Evolutionary conservation across 768 basidiomycete species (phyloP).

Genomic region (Tylopilus cervinicoccineus): DNA sequence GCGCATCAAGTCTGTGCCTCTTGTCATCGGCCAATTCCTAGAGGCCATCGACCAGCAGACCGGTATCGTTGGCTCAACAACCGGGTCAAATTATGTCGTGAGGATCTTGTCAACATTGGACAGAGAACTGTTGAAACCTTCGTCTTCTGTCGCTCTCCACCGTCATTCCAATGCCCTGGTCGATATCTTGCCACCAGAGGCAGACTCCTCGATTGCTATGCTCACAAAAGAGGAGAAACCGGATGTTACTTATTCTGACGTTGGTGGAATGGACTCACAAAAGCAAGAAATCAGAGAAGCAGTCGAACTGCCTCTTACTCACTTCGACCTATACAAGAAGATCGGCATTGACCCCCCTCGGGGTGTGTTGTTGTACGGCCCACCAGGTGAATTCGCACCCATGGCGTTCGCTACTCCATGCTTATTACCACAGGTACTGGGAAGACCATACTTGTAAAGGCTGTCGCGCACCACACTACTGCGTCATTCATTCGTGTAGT

Average conservation of each 20-base stretch:
- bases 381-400: constrained; percentile 61
- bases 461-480: constrained; percentile 97
- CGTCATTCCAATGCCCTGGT: constrained; percentile 98
- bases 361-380: constrained; percentile 94
- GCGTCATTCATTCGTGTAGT: constrained; percentile 98
- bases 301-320: constrained; percentile 92
- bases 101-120: constrained; percentile 96
- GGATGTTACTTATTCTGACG: constrained; percentile 88
- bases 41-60: constrained; percentile 98
- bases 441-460: constrained; percentile 99
- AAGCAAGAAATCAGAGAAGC: constrained; percentile 99
- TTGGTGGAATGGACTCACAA: constrained; percentile 96
- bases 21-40: constrained; percentile 98
- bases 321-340: constrained; percentile 98
- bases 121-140: constrained; percentile 94
- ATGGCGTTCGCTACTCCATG: background rate
- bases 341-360: constrained; percentile 99
- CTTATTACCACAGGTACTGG: constrained; percentile 72
- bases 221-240: constrained; percentile 93
- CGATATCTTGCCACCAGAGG: constrained; percentile 97
- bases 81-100: constrained; percentile 97
- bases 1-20: constrained; percentile 96
- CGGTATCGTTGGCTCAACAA: constrained; percentile 95
- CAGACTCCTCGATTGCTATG: constrained; percentile 96
- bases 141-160: constrained; percentile 96